These are phyloP conservation scores for Blastocystis sp. DNA, from an alignment of 352 stramenopile genomes.

Conservation along the genomic window DNA sequence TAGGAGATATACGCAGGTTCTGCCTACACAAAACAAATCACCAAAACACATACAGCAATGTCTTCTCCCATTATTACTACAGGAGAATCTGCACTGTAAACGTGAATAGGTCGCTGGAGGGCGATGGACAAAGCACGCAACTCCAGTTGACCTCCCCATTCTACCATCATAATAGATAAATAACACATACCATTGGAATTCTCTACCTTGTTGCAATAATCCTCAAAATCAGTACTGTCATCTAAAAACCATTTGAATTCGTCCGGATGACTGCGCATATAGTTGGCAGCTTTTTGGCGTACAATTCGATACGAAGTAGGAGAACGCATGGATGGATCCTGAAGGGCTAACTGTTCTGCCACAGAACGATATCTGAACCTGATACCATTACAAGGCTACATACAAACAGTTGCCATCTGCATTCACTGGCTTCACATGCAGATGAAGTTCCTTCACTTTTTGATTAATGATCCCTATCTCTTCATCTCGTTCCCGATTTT, in stretches of 20 bases:
- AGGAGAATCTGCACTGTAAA: constrained; percentile 31
- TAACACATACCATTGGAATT: constrained; percentile 4
- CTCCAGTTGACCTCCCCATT: constrained; percentile 50
- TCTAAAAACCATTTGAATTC: constrained; percentile 31
- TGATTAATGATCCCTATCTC: not conserved
- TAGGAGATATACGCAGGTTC: constrained; percentile 30
- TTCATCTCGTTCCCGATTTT: constrained; percentile 19
- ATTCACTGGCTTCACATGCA: not conserved
- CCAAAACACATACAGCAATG: not conserved
- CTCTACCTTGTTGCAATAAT: constrained; percentile 38
- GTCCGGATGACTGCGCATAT: constrained; percentile 19
- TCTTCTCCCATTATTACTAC: constrained; percentile 37
- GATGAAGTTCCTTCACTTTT: not conserved
- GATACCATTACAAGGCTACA: not conserved
- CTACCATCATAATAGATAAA: not conserved
- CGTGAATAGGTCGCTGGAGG: constrained; percentile 23
- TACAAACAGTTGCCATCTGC: constrained; percentile 53
- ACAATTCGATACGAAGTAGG: not conserved
- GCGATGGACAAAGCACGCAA: not conserved
- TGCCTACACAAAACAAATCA: not conserved
- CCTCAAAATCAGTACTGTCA: constrained; percentile 12
- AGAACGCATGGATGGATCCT: not conserved
- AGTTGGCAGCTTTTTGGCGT: constrained; percentile 14
- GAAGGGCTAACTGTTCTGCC: not conserved
- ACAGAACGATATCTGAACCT: constrained; percentile 15